Base-by-base conservation (phyloP, 23 red algal genomes). In the Gracilariopsis chorda region DNA sequence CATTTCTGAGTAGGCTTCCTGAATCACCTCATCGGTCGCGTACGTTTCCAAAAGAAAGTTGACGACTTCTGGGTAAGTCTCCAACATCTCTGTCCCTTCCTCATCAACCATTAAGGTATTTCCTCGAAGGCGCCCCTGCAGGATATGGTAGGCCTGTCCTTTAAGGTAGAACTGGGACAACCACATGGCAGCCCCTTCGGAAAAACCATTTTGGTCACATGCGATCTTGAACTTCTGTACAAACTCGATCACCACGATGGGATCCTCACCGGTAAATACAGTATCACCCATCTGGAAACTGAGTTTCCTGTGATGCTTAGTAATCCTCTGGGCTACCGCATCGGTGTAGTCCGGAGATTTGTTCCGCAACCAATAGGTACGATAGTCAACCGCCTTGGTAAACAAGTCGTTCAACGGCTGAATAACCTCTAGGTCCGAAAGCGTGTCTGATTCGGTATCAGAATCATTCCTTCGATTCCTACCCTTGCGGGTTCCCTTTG, bases 1-100 rank as follows among this genome's bases (percentile, higher is more conserved):
- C 7, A 82, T 51, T 39, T 82, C 49, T 10, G 0, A 41, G 20
- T 41, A 59, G 48, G 77, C 49, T 16, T 58, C 47, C 20, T 21
- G 16, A 29, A 82, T 82, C 7, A 58, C 77, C 77, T 48, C 48
- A 60, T 82, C 52, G 47, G 77, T 82, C 6, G 77, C 77, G 52
- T 30, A 82, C 2, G 77, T 82, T 53, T 39, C 1, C 6, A 59
- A 11, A 7, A 74, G 35, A 20, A 23, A 73, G 24, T 74, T 74
- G 10, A 37, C 67, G 13, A 39, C 16, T 20, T 34, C 0, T 8
- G 67, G 7, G 35, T 37, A 74, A 12, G 61, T 17, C 16, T 14
- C 27, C 12, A 68, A 29, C 27, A 21, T 68, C 16, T 11, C 27
- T 37, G 36, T 39, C 28, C 44, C 67, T 34, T 32, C 24, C 7